Conservation (phyloP, 1,139 yeast species). For the Hemisphaericaspora xylofermentans region DNA sequence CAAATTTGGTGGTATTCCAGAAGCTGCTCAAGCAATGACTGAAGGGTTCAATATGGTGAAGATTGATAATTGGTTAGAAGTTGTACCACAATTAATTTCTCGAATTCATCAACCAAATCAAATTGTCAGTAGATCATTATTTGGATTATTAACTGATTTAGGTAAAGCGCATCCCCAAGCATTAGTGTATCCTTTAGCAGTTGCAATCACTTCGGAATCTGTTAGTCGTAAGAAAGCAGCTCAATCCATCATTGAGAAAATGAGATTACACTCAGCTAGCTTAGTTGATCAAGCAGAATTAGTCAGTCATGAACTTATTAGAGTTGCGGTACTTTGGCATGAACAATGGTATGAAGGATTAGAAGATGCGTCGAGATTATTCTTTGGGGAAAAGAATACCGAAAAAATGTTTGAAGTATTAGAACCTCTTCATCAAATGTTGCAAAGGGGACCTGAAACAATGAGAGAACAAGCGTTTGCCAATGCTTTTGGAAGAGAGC, state of each 20-base stretch:
- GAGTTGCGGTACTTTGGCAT: constrained; percentile 96
- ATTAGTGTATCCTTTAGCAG: constrained; percentile 90
- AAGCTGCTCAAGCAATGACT: constrained; percentile 85
- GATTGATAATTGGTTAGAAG: constrained; percentile 93
- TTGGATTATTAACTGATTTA: constrained; percentile 78
- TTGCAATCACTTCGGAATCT: constrained; percentile 93
- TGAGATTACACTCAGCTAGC: constrained; percentile 82
- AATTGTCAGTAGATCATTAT: constrained; percentile 74
- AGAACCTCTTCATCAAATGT: constrained; percentile 83
- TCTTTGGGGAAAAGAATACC: constrained; percentile 91
- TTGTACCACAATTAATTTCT: constrained; percentile 91
- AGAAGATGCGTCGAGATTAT: constrained; percentile 92
- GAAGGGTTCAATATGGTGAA: constrained; percentile 90
- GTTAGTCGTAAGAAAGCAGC: constrained; percentile 91
- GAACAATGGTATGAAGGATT: constrained; percentile 98
- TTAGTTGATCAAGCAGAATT: constrained; percentile 91
- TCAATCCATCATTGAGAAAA: constrained; percentile 81
- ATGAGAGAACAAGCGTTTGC: constrained; percentile 91
- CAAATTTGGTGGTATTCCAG: constrained; percentile 89
- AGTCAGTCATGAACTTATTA: constrained; percentile 88
- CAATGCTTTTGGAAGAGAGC: constrained; percentile 89
- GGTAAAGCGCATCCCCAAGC: constrained; percentile 98
- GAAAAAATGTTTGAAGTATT: constrained; percentile 91
- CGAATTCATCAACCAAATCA: constrained; percentile 95
- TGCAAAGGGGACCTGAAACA: constrained; percentile 88